A percentile compares a stretch with the other conserved stretches of the same genome.
These are phyloP conservation scores for Turnera subulata DNA, from an alignment of 345 rosid species.

Conservation along the genomic window DNA sequence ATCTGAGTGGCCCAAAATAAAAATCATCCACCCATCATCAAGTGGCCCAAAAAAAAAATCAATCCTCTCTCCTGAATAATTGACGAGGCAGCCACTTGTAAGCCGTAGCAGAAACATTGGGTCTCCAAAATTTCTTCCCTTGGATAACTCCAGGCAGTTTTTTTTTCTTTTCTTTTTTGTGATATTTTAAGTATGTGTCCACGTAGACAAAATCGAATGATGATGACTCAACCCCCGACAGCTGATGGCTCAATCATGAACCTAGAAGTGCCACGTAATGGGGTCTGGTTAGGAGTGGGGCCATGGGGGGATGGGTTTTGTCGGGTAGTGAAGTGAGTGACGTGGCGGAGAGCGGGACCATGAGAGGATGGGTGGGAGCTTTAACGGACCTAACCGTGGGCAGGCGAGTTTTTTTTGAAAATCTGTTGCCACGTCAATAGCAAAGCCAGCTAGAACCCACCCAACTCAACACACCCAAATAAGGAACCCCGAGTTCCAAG, in stretches of 20 bases:
- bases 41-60: too few species aligned
- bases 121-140: too few species aligned
- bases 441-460: constrained; percentile 55
- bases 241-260: not conserved
- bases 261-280: too few species aligned
- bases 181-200: too few species aligned
- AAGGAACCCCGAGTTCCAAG: constrained; percentile 34
- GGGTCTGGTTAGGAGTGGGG: not conserved
- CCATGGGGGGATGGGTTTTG: constrained; percentile 9
- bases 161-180: too few species aligned
- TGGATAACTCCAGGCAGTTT: too few species aligned
- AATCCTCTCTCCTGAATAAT: too few species aligned
- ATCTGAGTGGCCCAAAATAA: too few species aligned
- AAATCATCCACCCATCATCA: too few species aligned
- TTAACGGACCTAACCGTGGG: constrained; percentile 35
- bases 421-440: constrained; percentile 20
- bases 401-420: too few species aligned
- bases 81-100: too few species aligned
- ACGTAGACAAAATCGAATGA: not conserved
- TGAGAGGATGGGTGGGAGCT: constrained; percentile 19
- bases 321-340: constrained; percentile 2
- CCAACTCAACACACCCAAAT: not conserved
- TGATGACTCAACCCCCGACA: constrained; percentile 10
- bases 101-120: too few species aligned
- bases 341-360: constrained; percentile 19